Evolutionary conservation across 108 stramenopile genomes (phyloP), one percentile per base, ranked within the genome.

Genomic region (Skeletonema marinoi): DNA sequence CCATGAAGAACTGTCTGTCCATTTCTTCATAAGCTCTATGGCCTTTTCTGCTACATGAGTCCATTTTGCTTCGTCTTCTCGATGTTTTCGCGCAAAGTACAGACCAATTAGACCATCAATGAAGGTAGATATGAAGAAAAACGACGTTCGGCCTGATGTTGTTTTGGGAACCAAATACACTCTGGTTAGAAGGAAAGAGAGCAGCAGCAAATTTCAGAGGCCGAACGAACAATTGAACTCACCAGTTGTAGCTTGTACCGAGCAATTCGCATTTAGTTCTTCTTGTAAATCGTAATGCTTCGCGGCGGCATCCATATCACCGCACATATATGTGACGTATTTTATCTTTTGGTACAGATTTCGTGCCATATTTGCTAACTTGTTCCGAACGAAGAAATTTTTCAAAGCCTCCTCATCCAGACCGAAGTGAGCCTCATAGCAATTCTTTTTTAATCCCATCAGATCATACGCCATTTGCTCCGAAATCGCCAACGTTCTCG

Each of bases 101-200:
- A 86, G 67, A 19, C 78, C 79, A 33, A 81, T 71, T 13, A 86
- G 66, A 39, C 82, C 86, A 60, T 86, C 82, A 54, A 83, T 82
- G 50, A 83, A 86, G 16, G 66, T 75, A 30, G 62, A 39, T 33
- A 82, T 46, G 32, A 78, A 73, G 64, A 67, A 59, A 13, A 66
- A 16, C 3, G 12, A 25, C 38, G 48, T 42, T 32, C 48, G 48
- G 12, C 66, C 66, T 67, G 46, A 25, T 25, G 21, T 25, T 21
- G 54, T 56, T 9, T 10, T 56, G 54, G 65, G 42, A 60, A 13
- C 17, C 66, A 25, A 32, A 69, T 17, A 13, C 3, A 42, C 1
- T 51, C 50, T 10, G 7, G 25, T 56, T 29, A 29, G 54, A 56
- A 56, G 21, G n/a, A 25, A 29, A 8, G 6, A 29, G 10, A 56